Base-by-base conservation (phyloP, 306 rosid species). In the Purshia tridentata region DNA sequence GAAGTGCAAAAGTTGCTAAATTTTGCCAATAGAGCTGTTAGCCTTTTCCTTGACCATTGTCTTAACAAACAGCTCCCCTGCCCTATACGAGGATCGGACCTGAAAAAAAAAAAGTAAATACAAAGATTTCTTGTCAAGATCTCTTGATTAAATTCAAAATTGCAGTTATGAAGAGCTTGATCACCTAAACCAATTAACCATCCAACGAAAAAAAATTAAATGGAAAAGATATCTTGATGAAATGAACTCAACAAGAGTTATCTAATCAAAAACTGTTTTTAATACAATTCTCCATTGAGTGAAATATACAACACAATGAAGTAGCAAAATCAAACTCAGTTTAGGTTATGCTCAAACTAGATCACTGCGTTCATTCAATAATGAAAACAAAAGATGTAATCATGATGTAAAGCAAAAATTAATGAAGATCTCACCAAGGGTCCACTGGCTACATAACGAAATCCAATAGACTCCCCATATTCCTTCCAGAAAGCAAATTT, bases 21-120 rank as follows among this genome's bases (percentile, higher is more conserved):
- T 63, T 22, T 11, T 8, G 19, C 65, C 74, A 50, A 69, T 71
- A 57, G 65, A 69, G 62, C 44, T 77, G 70, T 83, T 74, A 72
- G 81, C 77, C 71, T 72, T 84, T 74, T 88, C 96, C 80, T 77
- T 84, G 66, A 94, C 77, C 90, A 94, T 91, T 72, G 97, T 91
- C 77, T 94, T 53, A 39, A 94, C 97, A 72, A 91, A 94, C 69
- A 94, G 90, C 87, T 94, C 98, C 40, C 98, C 97, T 16, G 98
- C 98, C 81, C 98, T 86, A 68, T 91, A 94, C 2, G 98, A 94
- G 41, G 97, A 91, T 72, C 97, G 86, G 55, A 94, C 98, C 98
- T 94, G 87, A 78, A 72, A 81, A 45, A 45, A 53, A 16, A 12
- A 15, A 54, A n/a, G n/a, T n/a, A n/a, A n/a, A 55, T 8, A 16